Base-by-base conservation (phyloP, 2,329 filamentous ascomycete genomes). In the Alternaria solani region DNA sequence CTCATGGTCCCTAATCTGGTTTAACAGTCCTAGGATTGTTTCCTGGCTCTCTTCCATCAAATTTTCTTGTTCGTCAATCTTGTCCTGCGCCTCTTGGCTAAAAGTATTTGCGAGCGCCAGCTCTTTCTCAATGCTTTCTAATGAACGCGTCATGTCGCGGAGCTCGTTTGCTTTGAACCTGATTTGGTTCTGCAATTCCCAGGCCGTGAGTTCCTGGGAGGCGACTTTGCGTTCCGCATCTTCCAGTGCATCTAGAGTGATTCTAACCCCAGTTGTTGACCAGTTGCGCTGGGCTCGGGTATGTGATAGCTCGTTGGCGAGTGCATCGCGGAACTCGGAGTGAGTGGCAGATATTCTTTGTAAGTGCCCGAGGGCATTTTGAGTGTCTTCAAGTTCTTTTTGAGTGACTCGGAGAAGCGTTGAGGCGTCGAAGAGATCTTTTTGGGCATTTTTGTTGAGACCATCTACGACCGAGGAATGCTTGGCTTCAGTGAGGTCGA, bases 141-240 rank as follows among this genome's bases (percentile, higher is more conserved):
- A 36, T 7, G 25, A 39, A 12, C 25, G 14, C 23, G 57, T 59
- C 57, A 59, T 55, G 8, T 44, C 46, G 23, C 42, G 51, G 7
- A 59, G 51, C 38, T 59, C 57, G 16, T 44, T 39, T 16, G 51
- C 36, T 30, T 59, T 59, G 30, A 49, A 44, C 26, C 38, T 20
- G 16, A 59, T 44, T 7, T 59, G 57, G n/a, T 28, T 46, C n/a
- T 49, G 51, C 46, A 59, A 7, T 12, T 59, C 57, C 5, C 20
- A 55, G 12, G 39, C 36, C 23, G 43, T 51, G 23, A 16, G 28
- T 12, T 55, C 51, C 36, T 51, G 43, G 30, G 39, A 46, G 16
- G 30, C 48, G 20, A 14, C 20, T 39, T 28, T 39, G 32, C 49
- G 28, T 41, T 9, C 47, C 4, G 26, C 25, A 11, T 23, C 34